Percentiles rank a stretch among this genome's conserved stretches.
Conservation (phyloP, 176 grass and related monocot species). For the Themeda triandra region DNA sequence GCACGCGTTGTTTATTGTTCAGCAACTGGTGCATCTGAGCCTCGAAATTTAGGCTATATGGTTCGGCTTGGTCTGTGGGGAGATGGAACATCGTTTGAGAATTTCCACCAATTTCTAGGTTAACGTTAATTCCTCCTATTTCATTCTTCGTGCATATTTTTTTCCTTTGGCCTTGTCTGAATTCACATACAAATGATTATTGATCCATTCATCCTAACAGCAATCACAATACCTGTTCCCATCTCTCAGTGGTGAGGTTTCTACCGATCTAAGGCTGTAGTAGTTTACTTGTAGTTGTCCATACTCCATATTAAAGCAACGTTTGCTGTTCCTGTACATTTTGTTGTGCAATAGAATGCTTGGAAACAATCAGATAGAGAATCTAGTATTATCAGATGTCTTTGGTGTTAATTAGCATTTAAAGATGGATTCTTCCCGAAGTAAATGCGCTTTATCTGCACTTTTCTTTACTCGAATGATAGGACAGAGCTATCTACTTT, state of each 20-base stretch:
- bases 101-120: conserved; percentile 84
- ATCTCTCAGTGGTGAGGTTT: background rate
- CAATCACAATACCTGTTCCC: background rate
- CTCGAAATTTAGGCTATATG: conserved; percentile 96
- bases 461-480: background rate
- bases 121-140: conserved; percentile 28
- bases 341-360: background rate
- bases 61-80: conserved; percentile 93
- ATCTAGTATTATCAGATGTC: background rate
- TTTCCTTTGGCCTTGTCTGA: conserved; percentile 11
- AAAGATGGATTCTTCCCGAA: background rate
- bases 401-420: background rate
- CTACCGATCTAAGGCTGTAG: background rate
- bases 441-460: background rate
- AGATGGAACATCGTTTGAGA: conserved; percentile 69
- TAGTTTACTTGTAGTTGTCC: background rate
- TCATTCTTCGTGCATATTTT: background rate
- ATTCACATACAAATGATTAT: background rate
- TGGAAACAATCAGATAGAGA: background rate
- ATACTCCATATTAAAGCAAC: background rate
- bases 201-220: background rate
- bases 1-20: conserved; percentile 92
- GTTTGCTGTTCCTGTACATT: background rate
- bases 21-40: conserved; percentile 94
- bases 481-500: background rate